A percentile compares a stretch with the other conserved stretches of the same genome.
Conservation (phyloP, 371 early-diverging fungal genomes). For the Mortierella sp. region DNA sequence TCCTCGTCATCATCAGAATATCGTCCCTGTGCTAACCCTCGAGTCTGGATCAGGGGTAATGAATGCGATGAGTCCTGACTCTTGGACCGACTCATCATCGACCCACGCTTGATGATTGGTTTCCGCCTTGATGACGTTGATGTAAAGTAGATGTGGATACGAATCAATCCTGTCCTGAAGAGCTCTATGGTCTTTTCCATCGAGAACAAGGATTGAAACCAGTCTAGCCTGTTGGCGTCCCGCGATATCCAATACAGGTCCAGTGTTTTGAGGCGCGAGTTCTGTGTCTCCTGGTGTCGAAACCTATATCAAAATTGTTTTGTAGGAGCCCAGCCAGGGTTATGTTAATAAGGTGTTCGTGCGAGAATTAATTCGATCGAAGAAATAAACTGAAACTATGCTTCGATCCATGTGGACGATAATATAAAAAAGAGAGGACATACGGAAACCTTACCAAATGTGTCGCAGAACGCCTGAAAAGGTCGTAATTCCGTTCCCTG, state of each 20-base stretch:
- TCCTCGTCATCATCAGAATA: slow-evolving; percentile 57
- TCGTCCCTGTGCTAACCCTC: background rate
- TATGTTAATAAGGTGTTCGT: slow-evolving; percentile 63
- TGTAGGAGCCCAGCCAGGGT: background rate
- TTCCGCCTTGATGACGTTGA: slow-evolving; percentile 16
- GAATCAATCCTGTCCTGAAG: slow-evolving; percentile 56
- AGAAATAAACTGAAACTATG: slow-evolving; percentile 38
- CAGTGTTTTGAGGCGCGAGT: slow-evolving; percentile 46
- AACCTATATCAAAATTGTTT: slow-evolving; percentile 29
- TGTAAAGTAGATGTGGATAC: slow-evolving; percentile 57
- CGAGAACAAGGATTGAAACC: slow-evolving; percentile 55
- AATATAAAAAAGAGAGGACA: background rate
- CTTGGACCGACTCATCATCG: slow-evolving; percentile 7
- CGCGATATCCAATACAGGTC: slow-evolving; percentile 58
- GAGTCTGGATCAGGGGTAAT: slow-evolving; percentile 2
- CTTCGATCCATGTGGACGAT: slow-evolving; percentile 36
- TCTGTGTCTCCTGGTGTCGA: slow-evolving; percentile 57
- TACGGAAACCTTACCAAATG: slow-evolving; percentile 66
- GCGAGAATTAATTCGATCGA: slow-evolving; percentile 50
- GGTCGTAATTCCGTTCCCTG: slow-evolving; percentile 91
- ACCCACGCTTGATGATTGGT: background rate
- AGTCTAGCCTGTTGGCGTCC: slow-evolving; percentile 51
- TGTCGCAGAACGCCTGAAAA: slow-evolving; percentile 82
- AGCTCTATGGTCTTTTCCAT: slow-evolving; percentile 58
- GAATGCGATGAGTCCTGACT: background rate